Evolutionary conservation across 1,284 basidiomycete genomes (phyloP), one percentile per base, ranked within the genome.

Genomic region (Porphyrellus sp.): DNA sequence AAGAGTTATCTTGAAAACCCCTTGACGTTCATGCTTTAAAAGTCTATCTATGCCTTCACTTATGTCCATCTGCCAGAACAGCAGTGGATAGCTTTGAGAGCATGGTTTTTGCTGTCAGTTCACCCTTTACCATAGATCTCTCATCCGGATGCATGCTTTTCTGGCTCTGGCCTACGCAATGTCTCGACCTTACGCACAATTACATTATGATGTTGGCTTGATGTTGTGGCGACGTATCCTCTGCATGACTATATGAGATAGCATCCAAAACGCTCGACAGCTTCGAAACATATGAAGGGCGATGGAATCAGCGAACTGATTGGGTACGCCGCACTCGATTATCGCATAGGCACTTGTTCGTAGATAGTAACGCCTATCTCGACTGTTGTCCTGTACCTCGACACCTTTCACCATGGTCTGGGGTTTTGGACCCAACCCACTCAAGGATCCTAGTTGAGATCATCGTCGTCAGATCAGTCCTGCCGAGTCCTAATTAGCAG

Each of bases 1-100:
- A 98, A 94, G 78, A 89, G 91, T 43, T 98, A 96, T 75, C 78
- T 99, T 59, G 97, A 99, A 80, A 97, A 98, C 74, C 93, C 96
- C 49, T 74, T 97, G 66, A 91, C 91, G 25, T 92, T 94, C 69
- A 92, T 95, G 89, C 81, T 93, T 51, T 95, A 71, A 84, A 63
- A 56, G 46, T 49, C 43, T n/a, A 28, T 50, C 27, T 39, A 46
- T 39, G 35, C 20, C 28, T 39, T 53, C 31, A 27, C 34, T 46
- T 20, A 27, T 49, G 46, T 48, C 34, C 35, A 28, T 39, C 20
- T 33, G 28, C 30, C 38, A 35, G 18, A 35, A n/a, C 18, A 43
- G 20, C 11, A 21, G 44, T 0, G 30, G 41, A 46, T 38, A 21
- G 18, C 41, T 33, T 50, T 46, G 33, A 41, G 46, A 48, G 44